These are phyloP conservation scores for Echium plantagineum DNA, from an alignment of 257 asterid genomes.

Conservation along the genomic window DNA sequence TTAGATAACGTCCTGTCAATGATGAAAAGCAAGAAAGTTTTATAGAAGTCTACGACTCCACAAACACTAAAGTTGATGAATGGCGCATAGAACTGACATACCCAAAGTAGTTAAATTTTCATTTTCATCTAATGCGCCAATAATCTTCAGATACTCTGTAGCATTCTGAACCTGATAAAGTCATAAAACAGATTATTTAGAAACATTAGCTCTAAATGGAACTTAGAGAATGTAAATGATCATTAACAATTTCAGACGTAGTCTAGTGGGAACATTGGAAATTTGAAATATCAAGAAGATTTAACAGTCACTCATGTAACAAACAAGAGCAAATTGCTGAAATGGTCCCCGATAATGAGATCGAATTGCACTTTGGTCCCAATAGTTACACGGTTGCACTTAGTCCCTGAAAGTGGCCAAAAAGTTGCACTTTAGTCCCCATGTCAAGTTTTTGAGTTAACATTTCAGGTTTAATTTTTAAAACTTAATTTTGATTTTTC, in stretches of 20 bases:
- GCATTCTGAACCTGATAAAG: constrained; percentile 77
- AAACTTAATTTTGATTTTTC: no score
- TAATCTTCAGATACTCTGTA: constrained; percentile 69
- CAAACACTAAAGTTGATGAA: constrained; percentile 11
- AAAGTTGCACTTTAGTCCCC: no score
- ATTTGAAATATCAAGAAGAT: not conserved
- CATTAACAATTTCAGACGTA: not conserved
- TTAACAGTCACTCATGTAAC: not conserved
- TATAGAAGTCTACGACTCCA: constrained; percentile 8
- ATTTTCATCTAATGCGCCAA: constrained; percentile 85
- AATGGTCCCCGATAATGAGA: no score
- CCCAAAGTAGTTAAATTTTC: constrained; percentile 84
- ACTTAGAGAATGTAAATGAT: not conserved
- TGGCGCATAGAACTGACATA: constrained; percentile 16
- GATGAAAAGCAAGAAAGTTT: constrained; percentile 14
- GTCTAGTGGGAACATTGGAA: not conserved
- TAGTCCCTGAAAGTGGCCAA: no score
- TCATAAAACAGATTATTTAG: constrained; percentile 3
- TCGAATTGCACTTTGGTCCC: no score
- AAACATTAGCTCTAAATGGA: not conserved
- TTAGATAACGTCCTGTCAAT: constrained; percentile 68
- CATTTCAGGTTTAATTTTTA: no score
- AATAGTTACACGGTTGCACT: no score
- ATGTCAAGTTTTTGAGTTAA: no score
- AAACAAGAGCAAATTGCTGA: no score